Percentiles rank a stretch among this genome's conserved stretches.
These are phyloP conservation scores for Cutaneotrichosporon dermatis DNA, from an alignment of 1,284 basidiomycete genomes.

Conservation along the genomic window DNA sequence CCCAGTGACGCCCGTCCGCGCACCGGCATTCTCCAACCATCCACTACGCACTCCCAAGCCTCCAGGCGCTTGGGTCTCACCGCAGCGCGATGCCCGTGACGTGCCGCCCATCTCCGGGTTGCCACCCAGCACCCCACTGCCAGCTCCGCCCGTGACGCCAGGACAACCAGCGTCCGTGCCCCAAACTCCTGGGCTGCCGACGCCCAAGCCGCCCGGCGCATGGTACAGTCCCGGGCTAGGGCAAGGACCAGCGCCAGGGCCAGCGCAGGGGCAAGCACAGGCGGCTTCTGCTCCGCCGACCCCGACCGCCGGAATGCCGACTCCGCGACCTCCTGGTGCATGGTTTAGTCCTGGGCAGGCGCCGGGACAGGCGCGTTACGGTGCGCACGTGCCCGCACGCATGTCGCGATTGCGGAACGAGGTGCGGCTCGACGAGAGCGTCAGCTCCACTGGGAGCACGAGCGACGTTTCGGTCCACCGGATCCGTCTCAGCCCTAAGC, in stretches of 20 bases:
- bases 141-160: background rate
- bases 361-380: background rate
- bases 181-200: slow-evolving; percentile 2
- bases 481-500: background rate
- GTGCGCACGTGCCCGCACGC: slow-evolving; percentile 4
- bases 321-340: slow-evolving; percentile 31
- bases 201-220: slow-evolving; percentile 27
- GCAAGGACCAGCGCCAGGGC: background rate
- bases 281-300: background rate
- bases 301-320: slow-evolving; percentile 3
- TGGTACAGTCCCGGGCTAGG: slow-evolving; percentile 14
- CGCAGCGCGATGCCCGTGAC: background rate
- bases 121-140: background rate
- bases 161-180: background rate
- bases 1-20: background rate
- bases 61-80: slow-evolving; percentile 1
- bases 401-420: slow-evolving; percentile 15
- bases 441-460: slow-evolving; percentile 11
- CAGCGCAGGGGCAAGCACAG: no score
- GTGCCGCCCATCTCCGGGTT: background rate
- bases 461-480: slow-evolving; percentile 1
- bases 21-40: background rate
- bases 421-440: slow-evolving; percentile 18
- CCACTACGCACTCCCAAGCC: slow-evolving; percentile 7
- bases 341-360: slow-evolving; percentile 14